Percentiles rank a stretch among this genome's conserved stretches.
Conservation (phyloP, 2,329 filamentous ascomycete genomes). For the Colletotrichum caudatum region DNA sequence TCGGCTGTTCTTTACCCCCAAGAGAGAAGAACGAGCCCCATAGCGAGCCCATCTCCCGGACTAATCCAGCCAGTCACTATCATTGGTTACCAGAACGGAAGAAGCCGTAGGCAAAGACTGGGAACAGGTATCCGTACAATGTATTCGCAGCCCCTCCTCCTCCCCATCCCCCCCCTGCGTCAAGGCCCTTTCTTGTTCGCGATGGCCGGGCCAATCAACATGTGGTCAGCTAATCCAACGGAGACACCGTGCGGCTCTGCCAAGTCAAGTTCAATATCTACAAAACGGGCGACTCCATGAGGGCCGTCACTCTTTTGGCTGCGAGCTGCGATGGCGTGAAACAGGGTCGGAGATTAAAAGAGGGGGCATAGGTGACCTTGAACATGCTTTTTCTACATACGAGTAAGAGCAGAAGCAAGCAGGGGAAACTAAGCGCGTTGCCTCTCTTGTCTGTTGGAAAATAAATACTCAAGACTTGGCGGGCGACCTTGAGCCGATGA, state of each 20-base stretch:
- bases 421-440: neutral
- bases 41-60: neutral
- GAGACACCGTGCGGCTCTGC: constrained; percentile 10
- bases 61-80: neutral
- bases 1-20: too few species aligned
- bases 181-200: neutral
- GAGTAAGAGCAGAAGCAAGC: neutral
- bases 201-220: constrained; percentile 5
- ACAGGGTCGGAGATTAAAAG: constrained; percentile 16
- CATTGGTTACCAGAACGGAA: neutral
- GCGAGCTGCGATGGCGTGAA: constrained; percentile 1
- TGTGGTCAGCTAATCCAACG: neutral
- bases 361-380: neutral
- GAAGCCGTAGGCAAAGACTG: neutral
- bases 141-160: too few species aligned
- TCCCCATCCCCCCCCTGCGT: too few species aligned
- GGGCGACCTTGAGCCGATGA: neutral
- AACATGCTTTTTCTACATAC: neutral
- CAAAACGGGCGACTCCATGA: constrained; percentile 15
- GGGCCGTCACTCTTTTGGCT: neutral
- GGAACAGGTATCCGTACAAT: neutral
- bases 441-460: neutral
- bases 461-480: neutral
- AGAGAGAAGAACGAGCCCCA: too few species aligned
- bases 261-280: constrained; percentile 4